Percentiles rank a stretch among this genome's conserved stretches.
phyloP scores from a whole-genome alignment of 345 rosid genomes.

The Gossypium raimondii region DNA sequence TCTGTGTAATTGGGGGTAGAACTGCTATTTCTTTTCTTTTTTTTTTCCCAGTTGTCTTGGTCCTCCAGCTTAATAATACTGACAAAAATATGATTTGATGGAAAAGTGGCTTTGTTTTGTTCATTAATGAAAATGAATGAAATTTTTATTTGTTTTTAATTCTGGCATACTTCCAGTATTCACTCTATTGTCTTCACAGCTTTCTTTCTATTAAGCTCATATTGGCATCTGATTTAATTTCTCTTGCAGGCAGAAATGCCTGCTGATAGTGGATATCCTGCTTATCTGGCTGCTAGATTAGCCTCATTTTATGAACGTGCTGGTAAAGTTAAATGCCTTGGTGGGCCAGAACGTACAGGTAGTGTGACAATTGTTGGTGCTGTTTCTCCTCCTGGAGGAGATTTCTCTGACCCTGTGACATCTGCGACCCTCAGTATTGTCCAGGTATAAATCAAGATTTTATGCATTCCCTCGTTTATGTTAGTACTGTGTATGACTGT shows the following conservation, averaged over 20 bases:
- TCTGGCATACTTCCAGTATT: neutral
- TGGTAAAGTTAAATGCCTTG: slow-evolving; percentile 98
- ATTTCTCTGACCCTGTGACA: slow-evolving; percentile 99
- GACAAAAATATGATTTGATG: neutral
- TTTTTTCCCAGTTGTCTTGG: neutral
- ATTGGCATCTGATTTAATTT: slow-evolving; percentile 21
- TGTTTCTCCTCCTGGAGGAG: slow-evolving; percentile 99
- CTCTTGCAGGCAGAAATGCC: slow-evolving; percentile 96
- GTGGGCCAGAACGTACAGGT: slow-evolving; percentile 95
- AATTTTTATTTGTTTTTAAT: neutral
- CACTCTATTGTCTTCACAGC: neutral
- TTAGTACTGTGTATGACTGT: neutral
- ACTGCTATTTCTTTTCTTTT: neutral
- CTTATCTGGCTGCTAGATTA: slow-evolving; percentile 96
- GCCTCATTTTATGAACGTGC: slow-evolving; percentile 99
- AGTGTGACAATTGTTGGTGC: slow-evolving; percentile 99
- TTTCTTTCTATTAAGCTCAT: neutral
- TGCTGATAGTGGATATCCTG: slow-evolving; percentile 99
- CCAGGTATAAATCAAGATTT: slow-evolving; percentile 58
- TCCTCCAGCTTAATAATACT: neutral
- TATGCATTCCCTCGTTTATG: neutral
- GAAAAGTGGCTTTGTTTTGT: neutral
- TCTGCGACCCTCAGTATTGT: slow-evolving; percentile 99
- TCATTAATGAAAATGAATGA: neutral
- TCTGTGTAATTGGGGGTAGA: neutral